Percentiles rank a stretch among this genome's conserved stretches.
These are phyloP conservation scores for Fusarium circinatum DNA, from an alignment of 2,329 filamentous ascomycete genomes.

Conservation along the genomic window DNA sequence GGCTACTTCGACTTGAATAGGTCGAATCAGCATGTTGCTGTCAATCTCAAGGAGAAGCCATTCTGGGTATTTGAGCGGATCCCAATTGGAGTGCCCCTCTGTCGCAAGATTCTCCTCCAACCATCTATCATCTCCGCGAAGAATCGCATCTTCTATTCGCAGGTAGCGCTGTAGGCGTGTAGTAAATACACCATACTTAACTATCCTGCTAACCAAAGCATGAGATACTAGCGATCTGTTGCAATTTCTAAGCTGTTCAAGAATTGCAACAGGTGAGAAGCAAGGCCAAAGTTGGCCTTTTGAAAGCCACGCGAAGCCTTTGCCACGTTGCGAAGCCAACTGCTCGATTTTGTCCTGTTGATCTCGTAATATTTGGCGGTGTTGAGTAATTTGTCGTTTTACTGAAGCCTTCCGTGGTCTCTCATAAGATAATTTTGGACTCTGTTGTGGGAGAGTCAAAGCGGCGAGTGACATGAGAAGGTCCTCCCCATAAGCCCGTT, in stretches of 20 bases:
- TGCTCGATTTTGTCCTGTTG: background rate
- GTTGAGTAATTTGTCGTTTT: accelerated
- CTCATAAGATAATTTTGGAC: accelerated
- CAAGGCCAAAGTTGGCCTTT: slow-evolving; percentile 57
- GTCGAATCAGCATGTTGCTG: slow-evolving; percentile 67
- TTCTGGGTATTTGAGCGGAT: slow-evolving; percentile 61
- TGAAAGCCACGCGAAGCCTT: slow-evolving; percentile 51
- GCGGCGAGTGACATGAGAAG: slow-evolving; percentile 15
- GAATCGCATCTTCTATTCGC: slow-evolving; percentile 51
- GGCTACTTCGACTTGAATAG: slow-evolving; percentile 70
- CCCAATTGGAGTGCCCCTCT: slow-evolving; percentile 67
- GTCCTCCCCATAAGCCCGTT: slow-evolving; percentile 34
- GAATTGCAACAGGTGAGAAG: slow-evolving; percentile 53
- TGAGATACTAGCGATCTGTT: slow-evolving; percentile 36
- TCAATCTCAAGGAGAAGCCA: slow-evolving; percentile 76
- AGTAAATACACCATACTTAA: slow-evolving; percentile 56
- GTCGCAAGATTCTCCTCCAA: slow-evolving; percentile 57
- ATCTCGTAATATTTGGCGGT: background rate
- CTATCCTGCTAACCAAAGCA: slow-evolving; percentile 54
- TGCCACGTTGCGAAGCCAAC: background rate
- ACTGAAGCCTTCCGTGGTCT: background rate
- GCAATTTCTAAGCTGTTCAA: slow-evolving; percentile 56
- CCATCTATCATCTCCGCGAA: slow-evolving; percentile 39
- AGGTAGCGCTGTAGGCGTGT: slow-evolving; percentile 57
- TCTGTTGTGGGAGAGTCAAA: background rate